Evolutionary conservation across 768 basidiomycete species (phyloP), one percentile per base, ranked within the genome.

Genomic region (Paxillus ammoniavirescens): DNA sequence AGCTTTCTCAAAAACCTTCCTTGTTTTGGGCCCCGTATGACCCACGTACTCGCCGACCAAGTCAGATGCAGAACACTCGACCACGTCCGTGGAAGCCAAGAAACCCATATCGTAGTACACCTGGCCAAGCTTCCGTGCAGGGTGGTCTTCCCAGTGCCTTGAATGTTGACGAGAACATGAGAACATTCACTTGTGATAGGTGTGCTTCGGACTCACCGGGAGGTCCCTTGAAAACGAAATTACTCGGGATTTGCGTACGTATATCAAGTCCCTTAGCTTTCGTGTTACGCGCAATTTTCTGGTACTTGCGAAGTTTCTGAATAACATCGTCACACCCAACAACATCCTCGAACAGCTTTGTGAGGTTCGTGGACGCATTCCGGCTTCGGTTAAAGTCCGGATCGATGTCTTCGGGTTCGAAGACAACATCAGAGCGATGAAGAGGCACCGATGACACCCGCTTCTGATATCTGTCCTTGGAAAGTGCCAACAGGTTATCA

Each of bases 151-250:
- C 83, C 83, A 3, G 83, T 86, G 9, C 84, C 83, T 0, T 0
- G 17, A 13, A 33, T 14, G 5, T 26, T 6, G 6, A 26, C 26
- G 26, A 4, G 26, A 6, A 6, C 26, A 26, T 26, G 26, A 26
- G 26, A 26, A 26, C 6, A 26, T 26, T 26, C 26, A 26, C 26
- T 26, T 26, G 26, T 26, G 6, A 31, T 31, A 18, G 9, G 17
- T 7, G 1, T 41, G n/a, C 0, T 3, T 3, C 28, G 4, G 18
- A 51, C 61, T 4, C 30, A 84, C 81, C 86, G 60, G 87, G 87
- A 3, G 87, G 87, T 0, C 87, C 87, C 58, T 84, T 87, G 75
- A 89, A 88, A 2, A 89, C 74, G 48, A 87, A 89, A 41, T 75
- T 76, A 7, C 70, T 87, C 0, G 86, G 85, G 38, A 87, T 78